These are phyloP conservation scores for Fusarium sp. DNA, from an alignment of 2,329 filamentous ascomycete genomes.

Conservation along the genomic window DNA sequence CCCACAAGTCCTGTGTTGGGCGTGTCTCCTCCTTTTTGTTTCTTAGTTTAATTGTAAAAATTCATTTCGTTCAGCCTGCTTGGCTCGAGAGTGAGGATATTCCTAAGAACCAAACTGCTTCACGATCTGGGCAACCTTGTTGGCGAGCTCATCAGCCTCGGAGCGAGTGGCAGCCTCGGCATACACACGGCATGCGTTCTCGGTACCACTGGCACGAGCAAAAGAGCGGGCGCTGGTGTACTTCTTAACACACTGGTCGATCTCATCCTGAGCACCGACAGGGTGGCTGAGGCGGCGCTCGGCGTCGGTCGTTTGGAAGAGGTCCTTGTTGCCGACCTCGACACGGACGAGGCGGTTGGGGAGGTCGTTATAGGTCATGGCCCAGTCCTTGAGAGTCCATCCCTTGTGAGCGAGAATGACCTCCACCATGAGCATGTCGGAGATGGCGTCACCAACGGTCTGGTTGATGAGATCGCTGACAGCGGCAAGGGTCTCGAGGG, in stretches of 20 bases:
- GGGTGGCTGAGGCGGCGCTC: slow-evolving; percentile 90
- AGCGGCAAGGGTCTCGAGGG: slow-evolving; percentile 86
- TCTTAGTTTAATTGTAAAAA: slow-evolving; percentile 30
- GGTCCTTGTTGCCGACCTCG: slow-evolving; percentile 87
- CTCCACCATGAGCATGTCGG: slow-evolving; percentile 96
- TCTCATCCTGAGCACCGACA: slow-evolving; percentile 83
- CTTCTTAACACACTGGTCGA: slow-evolving; percentile 89
- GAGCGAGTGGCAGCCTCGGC: slow-evolving; percentile 91
- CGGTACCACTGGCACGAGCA: slow-evolving; percentile 92
- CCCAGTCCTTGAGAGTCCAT: slow-evolving; percentile 93
- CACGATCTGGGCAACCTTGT: slow-evolving; percentile 84
- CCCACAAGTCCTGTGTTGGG: slow-evolving; percentile 11
- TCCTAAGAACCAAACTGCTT: slow-evolving; percentile 66
- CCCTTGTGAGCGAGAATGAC: slow-evolving; percentile 95
- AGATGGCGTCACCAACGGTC: slow-evolving; percentile 95
- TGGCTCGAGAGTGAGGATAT: slow-evolving; percentile 7
- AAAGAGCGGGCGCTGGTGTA: slow-evolving; percentile 93
- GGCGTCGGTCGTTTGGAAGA: slow-evolving; percentile 93
- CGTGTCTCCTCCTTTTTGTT: slow-evolving; percentile 6
- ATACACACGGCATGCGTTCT: slow-evolving; percentile 96
- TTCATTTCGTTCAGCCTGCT: slow-evolving; percentile 22
- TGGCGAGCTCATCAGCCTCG: slow-evolving; percentile 92
- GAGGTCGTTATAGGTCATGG: slow-evolving; percentile 91
- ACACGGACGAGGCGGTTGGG: slow-evolving; percentile 96
- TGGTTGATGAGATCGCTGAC: slow-evolving; percentile 96